Evolutionary conservation across 345 rosid species (phyloP).

Genomic region (Cardamine occulta): DNA sequence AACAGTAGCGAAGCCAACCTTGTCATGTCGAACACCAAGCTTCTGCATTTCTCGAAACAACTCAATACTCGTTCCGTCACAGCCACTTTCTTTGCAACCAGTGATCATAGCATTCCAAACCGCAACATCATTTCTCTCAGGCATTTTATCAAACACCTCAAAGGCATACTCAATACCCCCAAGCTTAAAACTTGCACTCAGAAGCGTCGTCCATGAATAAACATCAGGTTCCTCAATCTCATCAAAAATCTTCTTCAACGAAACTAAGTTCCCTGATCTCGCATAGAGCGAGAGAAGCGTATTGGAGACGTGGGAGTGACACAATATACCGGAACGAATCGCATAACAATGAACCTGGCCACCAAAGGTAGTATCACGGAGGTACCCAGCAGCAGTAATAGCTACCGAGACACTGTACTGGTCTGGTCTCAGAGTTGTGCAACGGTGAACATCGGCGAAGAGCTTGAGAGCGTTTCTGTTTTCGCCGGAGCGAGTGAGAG

Average conservation of each 20-base stretch:
- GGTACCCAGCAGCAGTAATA: slow-evolving; percentile 60
- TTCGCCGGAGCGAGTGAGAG: slow-evolving; percentile 50
- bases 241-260: slow-evolving; percentile 50
- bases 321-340: slow-evolving; percentile 52
- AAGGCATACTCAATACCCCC: slow-evolving; percentile 56
- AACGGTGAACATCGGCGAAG: slow-evolving; percentile 52
- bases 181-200: slow-evolving; percentile 54
- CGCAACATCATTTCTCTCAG: slow-evolving; percentile 48
- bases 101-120: slow-evolving; percentile 82
- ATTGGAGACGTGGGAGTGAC: slow-evolving; percentile 59
- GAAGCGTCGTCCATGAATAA: slow-evolving; percentile 70
- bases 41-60: slow-evolving; percentile 63
- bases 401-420: slow-evolving; percentile 64
- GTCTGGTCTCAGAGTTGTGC: slow-evolving; percentile 56
- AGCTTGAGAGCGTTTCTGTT: slow-evolving; percentile 57
- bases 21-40: slow-evolving; percentile 60
- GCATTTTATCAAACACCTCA: slow-evolving; percentile 64
- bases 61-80: slow-evolving; percentile 49
- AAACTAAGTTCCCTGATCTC: slow-evolving; percentile 46
- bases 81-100: slow-evolving; percentile 62
- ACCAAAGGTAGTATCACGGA: slow-evolving; percentile 51
- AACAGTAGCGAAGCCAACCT: slow-evolving; percentile 68
- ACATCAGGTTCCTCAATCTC: slow-evolving; percentile 66
- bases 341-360: slow-evolving; percentile 63
- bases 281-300: slow-evolving; percentile 68